Evolutionary conservation across 108 stramenopile species (phyloP).

Genomic region (Licmophora abbreviata): DNA sequence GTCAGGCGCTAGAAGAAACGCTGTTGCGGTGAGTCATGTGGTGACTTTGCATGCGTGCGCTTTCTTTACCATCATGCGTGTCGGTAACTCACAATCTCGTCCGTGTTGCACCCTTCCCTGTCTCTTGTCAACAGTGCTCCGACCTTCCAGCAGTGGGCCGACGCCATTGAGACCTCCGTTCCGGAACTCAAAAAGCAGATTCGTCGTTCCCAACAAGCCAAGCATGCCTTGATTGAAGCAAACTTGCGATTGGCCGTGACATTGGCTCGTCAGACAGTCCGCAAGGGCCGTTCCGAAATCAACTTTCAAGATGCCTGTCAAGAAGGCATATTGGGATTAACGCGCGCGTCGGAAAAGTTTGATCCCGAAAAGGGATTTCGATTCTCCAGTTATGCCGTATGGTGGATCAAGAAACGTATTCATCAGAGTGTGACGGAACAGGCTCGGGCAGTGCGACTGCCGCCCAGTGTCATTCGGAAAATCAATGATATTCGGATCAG

Average conservation of each 20-base stretch:
- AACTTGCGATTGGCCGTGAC: slow-evolving; percentile 66
- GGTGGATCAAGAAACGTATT: slow-evolving; percentile 82
- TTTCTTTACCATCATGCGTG: no score
- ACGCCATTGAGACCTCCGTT: slow-evolving; percentile 32
- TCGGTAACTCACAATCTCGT: no score
- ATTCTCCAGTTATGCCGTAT: slow-evolving; percentile 81
- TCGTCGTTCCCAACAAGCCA: slow-evolving; percentile 49
- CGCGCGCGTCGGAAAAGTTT: slow-evolving; percentile 74
- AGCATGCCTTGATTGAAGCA: slow-evolving; percentile 47
- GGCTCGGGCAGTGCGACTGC: slow-evolving; percentile 55
- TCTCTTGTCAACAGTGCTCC: slow-evolving; percentile 31
- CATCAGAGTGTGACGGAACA: slow-evolving; percentile 63
- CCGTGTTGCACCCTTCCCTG: no score
- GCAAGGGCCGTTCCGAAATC: slow-evolving; percentile 27
- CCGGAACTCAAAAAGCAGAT: slow-evolving; percentile 48
- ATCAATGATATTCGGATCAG: slow-evolving; percentile 54
- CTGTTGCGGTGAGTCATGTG: slow-evolving; percentile 22
- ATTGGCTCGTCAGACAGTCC: slow-evolving; percentile 49
- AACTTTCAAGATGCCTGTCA: slow-evolving; percentile 71
- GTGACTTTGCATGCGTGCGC: neutral
- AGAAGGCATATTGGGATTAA: slow-evolving; percentile 75
- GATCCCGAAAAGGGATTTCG: slow-evolving; percentile 77
- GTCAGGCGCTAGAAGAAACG: slow-evolving; percentile 26
- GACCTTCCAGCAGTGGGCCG: slow-evolving; percentile 46
- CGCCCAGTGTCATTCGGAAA: slow-evolving; percentile 48